Base-by-base conservation (phyloP, 2,329 filamentous ascomycete species). In the Tolypocladium pustulatum region DNA sequence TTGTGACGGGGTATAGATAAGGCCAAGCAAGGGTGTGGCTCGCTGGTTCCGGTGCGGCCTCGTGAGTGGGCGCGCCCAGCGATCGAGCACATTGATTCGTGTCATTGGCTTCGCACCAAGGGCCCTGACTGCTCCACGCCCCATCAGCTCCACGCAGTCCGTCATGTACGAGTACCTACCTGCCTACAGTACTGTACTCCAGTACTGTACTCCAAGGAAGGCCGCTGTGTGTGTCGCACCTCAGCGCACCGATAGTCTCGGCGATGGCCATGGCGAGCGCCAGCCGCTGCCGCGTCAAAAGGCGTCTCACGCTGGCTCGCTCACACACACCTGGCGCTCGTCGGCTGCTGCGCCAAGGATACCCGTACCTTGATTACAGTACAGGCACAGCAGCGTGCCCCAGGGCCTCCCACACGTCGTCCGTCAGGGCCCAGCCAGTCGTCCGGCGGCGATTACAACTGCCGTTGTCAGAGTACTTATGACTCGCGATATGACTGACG, bases 1-100 rank as follows among this genome's bases (percentile, higher is more conserved):
- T 32, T 59, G 58, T 17, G n/a, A 32, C 27, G 38, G 54, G 58
- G 58, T 59, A 59, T 59, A 55, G 58, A 57, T 57, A 59, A 59
- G 55, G 53, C 56, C 43, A 43, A 30, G 53, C 56, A 53, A 43
- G 56, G 59, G 56, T 55, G 56, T 55, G 53, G 56, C 51, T 58
- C 56, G 58, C 58, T 58, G 58, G 56, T 58, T 58, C 58, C 58
- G 58, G 56, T 15, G 37, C 54, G 37, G n/a, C 20, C 34, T 27
- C 10, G 34, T 56, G 54, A 49, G 43, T 51, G 53, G 57, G 57
- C 32, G 43, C 22, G 30, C 10, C 6, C 34, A 46, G 57, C 15
- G 32, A 30, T 51, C 27, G 51, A 40, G 41, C 46, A 27, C n/a
- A 22, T 53, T 40, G 46, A 53, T 32, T 53, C 46, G 36, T 34